Base-by-base conservation (phyloP, 257 asterid species). In the Nicotiana otophora region DNA sequence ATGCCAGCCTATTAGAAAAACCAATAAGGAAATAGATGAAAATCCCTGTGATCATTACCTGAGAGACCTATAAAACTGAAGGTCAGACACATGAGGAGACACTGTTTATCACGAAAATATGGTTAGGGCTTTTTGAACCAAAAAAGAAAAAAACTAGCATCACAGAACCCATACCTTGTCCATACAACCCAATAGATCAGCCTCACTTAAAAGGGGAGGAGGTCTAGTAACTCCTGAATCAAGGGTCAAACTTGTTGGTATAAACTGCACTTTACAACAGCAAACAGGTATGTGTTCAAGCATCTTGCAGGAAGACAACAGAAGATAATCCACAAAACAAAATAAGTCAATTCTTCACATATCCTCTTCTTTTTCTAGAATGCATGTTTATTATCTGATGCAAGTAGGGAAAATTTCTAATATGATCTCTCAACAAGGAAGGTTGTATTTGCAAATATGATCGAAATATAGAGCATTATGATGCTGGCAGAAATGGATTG, bases 221-320 rank as follows among this genome's bases (percentile, higher is more conserved):
- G 98, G 98, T 86, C 98, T 93, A 65, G 98, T 96, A 82, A 93
- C 95, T 86, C 98, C 99, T 82, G 98, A 91, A 84, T 94, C 99
- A 81, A 96, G 98, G 65, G 97, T 94, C 92, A 94, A 83, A 33
- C 97, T 83, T 42, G 95, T 86, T 54, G 98, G 99, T 16, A 85
- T 87, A 91, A 94, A 94, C 99, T 94, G 97, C 91, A 86, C 4
- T 65, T 81, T n/a, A 34, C 66, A 48, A 64, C 55, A 81, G 34
- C 58, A 75, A 58, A 64, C 61, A n/a, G 53, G 23, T 14, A 77
- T 7, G 72, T 62, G 81, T 26, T 74, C 61, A 74, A 48, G 80
- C 80, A 74, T 74, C 80, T 48, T 74, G 26, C 80, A 74, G 62
- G 23, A 74, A 74, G 78, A 72, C 31, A 20, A 72, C 34, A 14